These are phyloP conservation scores for Fusarium sp. DNA, from an alignment of 2,329 filamentous ascomycete genomes.

Conservation along the genomic window DNA sequence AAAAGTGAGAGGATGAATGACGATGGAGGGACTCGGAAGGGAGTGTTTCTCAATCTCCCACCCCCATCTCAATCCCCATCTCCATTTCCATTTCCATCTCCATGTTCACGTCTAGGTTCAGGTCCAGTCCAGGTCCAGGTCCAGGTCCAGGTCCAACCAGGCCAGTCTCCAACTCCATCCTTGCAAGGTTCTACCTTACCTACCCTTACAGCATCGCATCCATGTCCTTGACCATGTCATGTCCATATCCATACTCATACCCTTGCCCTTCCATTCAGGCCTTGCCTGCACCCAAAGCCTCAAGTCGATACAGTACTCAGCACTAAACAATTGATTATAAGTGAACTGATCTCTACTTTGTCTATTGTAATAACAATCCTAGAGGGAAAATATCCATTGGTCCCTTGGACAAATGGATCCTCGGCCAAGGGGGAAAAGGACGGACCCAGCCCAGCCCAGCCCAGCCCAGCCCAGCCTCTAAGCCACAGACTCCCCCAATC, in stretches of 20 bases:
- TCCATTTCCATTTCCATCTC: not conserved
- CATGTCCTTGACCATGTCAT: constrained; percentile 4
- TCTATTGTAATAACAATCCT: constrained; percentile 1
- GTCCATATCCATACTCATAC: no score
- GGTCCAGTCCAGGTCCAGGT: not conserved
- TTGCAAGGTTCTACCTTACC: not conserved
- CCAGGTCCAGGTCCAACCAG: not conserved
- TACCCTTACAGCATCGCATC: not conserved
- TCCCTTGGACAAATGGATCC: constrained; percentile 5
- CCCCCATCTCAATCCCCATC: constrained; percentile 16
- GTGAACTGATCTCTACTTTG: not conserved
- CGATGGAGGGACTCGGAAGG: constrained; percentile 37
- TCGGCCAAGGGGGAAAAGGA: not conserved
- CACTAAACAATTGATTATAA: constrained; percentile 14
- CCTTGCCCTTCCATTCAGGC: not conserved
- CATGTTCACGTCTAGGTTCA: not conserved
- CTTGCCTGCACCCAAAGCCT: constrained; percentile 7
- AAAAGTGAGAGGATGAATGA: constrained; percentile 29
- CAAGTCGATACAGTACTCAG: constrained; percentile 3
- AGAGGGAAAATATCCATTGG: not conserved
- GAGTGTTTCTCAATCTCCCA: constrained; percentile 30
- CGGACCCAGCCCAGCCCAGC: constrained; percentile 17
- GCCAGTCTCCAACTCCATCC: not conserved
- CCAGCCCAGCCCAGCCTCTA: constrained; percentile 10
- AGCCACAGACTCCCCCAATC: constrained; percentile 10